These are phyloP conservation scores for Gryganskiella cystojenkinii DNA, from an alignment of 192 early-diverging fungal species.

Conservation along the genomic window DNA sequence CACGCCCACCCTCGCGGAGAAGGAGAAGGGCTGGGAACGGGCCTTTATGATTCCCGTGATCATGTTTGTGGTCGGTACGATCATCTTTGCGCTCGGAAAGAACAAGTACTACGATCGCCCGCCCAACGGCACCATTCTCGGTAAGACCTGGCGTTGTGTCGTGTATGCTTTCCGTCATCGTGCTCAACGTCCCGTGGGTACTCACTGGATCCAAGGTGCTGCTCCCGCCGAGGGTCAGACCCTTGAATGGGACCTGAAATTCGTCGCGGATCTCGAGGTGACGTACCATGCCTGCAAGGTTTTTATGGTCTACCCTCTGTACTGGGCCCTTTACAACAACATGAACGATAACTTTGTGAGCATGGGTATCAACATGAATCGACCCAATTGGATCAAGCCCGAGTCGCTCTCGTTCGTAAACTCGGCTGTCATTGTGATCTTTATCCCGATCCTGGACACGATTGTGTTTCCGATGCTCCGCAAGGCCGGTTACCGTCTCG, in stretches of 20 bases:
- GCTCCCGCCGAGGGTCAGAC: constrained; percentile 44
- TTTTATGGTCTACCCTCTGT: constrained; percentile 69
- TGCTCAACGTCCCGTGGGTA: constrained; percentile 16
- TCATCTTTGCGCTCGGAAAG: constrained; percentile 64
- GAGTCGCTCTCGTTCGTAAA: constrained; percentile 54
- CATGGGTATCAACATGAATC: constrained; percentile 69
- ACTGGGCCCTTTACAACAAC: constrained; percentile 73
- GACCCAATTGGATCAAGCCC: constrained; percentile 39
- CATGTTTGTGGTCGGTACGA: constrained; percentile 64
- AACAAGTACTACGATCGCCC: constrained; percentile 61
- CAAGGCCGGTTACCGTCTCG: constrained; percentile 62
- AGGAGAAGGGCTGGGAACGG: constrained; percentile 65
- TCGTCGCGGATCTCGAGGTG: constrained; percentile 64
- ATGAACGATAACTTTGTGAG: constrained; percentile 74
- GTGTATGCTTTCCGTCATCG: constrained; percentile 44
- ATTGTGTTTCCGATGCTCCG: constrained; percentile 68
- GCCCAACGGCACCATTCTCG: constrained; percentile 65
- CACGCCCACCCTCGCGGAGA: constrained; percentile 61
- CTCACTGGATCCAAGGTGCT: constrained; percentile 60
- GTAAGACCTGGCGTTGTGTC: constrained; percentile 59
- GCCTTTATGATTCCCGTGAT: constrained; percentile 69
- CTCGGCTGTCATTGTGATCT: constrained; percentile 65
- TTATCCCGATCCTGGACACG: constrained; percentile 68
- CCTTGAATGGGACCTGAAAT: constrained; percentile 65
- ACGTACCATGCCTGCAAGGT: constrained; percentile 72